Base-by-base conservation (phyloP, 2,329 filamentous ascomycete genomes). In the Ascochyta clinopodiicola region DNA sequence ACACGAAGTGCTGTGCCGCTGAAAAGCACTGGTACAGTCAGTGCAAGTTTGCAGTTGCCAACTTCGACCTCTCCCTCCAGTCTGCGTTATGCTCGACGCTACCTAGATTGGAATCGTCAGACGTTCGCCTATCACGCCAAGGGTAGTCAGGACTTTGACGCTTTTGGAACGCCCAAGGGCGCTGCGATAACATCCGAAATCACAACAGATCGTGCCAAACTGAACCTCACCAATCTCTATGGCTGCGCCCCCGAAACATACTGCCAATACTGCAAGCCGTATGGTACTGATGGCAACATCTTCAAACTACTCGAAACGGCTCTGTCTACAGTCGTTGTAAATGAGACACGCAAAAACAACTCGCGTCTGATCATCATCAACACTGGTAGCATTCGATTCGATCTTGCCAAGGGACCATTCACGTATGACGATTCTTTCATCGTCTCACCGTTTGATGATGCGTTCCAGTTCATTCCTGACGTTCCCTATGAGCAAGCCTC, bases 51-150 rank as follows among this genome's bases (percentile, higher is more conserved):
- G 9, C 76, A 71, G 1, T 72, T 79, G 6, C 67, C 71, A 0
- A 66, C 57, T 1, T 74, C 73, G n/a, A 70, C 63, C 8, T 68
- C 64, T 10, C 60, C 66, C 1, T 73, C 72, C n/a, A 53, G 75
- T 34, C 36, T 72, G n/a, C 59, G 62, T 73, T 87, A 84, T 65
- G 81, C 83, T 3, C 82, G 87, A 7, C 81, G 86, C 22, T 89
- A 88, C 65, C 78, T 90, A 9, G 87, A 90, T 73, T 89, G 86
- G 83, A 89, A 89, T 70, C 81, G 85, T 5, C 76, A 80, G n/a
- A 87, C 85, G 0, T 88, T 89, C 63, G 79, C 82, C 54, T 88
- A 86, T 66, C 87, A 89, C 67, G 81, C 85, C 3, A 72, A 77
- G n/a, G 79, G 78, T 36, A 81, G 79, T 40, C 79, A 82, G 42